Base-by-base conservation (phyloP, 225 moss, liverwort and hornwort genomes). In the Marchantia polymorpha region DNA sequence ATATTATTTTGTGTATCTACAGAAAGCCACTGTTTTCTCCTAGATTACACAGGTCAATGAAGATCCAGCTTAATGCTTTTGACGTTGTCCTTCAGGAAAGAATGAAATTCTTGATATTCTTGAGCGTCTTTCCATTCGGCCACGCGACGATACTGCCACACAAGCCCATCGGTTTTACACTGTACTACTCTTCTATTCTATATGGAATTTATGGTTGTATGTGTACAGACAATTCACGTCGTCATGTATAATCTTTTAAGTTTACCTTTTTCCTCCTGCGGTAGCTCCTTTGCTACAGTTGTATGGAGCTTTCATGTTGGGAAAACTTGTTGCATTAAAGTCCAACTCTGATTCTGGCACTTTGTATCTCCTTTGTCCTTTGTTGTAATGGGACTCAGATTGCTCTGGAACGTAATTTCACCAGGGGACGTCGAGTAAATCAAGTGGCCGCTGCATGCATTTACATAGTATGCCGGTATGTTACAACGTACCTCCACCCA, bases 391-490 rank as follows among this genome's bases (percentile, higher is more conserved):
- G 19, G 48, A 39, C 52, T 77, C 86, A 99, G 99, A 95, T 99
- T 89, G 99, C 99, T 49, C 89, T 99, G 78, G 99, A 99, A 87
- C 90, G 99, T 77, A 95, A 99, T 83, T 99, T 99, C 74, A 99
- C 99, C 17, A 89, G 99, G 86, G 99, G 99, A 69, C 91, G 99
- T 46, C 99, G 92, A 47, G 93, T 93, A 53, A 92, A 91, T 69
- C 95, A 95, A 90, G 99, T 99, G 54, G 99, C 99, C 65, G 99
- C 95, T 80, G 91, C 99, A 73, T 94, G 94, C 85, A 90, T 99
- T 73, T 99, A 99, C 89, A 99, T 99, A 90, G 99, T 99, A 90
- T 99, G 99, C 99, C 95, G 99, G 99, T 99, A 94, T 91, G 85
- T 84, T 75, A 78, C 83, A 64, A 71, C 83, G 71, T 13, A 49